Percentiles rank a stretch among this genome's conserved stretches.
Evolutionary conservation across 129 eudicot species (phyloP).

Genomic region (Lactuca sativa): DNA sequence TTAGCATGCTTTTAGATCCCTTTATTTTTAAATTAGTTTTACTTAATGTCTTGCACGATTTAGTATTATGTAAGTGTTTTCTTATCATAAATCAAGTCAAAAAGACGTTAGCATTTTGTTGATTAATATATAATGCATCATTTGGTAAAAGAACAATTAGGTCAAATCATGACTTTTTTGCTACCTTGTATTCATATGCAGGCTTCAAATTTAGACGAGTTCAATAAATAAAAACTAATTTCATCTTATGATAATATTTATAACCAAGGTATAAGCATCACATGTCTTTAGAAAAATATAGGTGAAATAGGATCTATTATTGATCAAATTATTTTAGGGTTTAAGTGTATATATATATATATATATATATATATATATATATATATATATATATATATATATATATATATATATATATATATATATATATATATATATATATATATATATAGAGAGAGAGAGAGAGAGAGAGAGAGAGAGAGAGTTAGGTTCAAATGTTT

Average conservation of each 20-base stretch:
- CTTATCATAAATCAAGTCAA: neutral
- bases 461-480: too few relatives aligned
- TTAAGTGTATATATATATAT: too few relatives aligned
- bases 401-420: too few relatives aligned
- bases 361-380: too few relatives aligned
- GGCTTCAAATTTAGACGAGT: neutral
- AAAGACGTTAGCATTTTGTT: neutral
- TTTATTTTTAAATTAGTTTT: neutral
- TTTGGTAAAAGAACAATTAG: neutral
- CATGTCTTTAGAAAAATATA: too few relatives aligned
- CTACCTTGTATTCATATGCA: neutral
- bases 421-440: too few relatives aligned
- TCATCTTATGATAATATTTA: neutral
- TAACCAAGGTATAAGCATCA: neutral
- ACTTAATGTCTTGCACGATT: neutral
- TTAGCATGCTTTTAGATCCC: constrained; percentile 6
- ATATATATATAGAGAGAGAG: too few relatives aligned
- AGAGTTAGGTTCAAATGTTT: too few relatives aligned
- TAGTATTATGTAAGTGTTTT: neutral
- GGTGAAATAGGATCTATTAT: neutral
- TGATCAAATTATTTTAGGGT: too few relatives aligned
- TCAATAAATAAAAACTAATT: neutral
- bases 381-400: too few relatives aligned
- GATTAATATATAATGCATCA: neutral
- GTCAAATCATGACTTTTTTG: constrained; percentile 6